Evolutionary conservation across 2,329 filamentous ascomycete genomes (phyloP), one percentile per base, ranked within the genome.

Genomic region (Sordariomycetes sp.): DNA sequence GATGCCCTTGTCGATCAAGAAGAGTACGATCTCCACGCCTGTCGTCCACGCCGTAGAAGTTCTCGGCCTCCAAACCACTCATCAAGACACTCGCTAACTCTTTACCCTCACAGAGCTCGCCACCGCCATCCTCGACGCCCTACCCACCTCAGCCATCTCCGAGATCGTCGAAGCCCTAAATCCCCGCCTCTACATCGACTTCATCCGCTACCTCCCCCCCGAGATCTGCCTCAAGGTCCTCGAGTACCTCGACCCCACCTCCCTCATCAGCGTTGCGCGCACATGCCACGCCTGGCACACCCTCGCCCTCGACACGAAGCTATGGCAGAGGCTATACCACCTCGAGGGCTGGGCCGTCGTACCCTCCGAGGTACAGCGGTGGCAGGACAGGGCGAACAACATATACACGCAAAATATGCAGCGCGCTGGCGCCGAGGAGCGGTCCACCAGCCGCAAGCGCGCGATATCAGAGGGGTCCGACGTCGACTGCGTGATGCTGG

Each of bases 141-240:
- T 96, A 32, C 88, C 87, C 20, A 95, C 90, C 1, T 87, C 87
- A 7, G 82, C 85, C 57, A 85, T 96, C 59, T 85, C 87, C 54
- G 79, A 86, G 52, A 88, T 96, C 56, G 89, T 96, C 53, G 82
- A 91, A 57, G 81, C 86, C 61, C 74, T 96, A 20, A 87, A 85
- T 61, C 89, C 90, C 3, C 80, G 91, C 56, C 84, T 97, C 2
- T 91, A 96, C 70, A 92, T 96, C 72, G 89, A 99, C 71, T 96
- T 96, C 57, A 84, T 96, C 50, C 76, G 82, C 61, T 84, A 89
- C 64, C 81, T 99, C 0, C 94, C 94, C 0, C 84, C 89, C 28
- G 94, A 99, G 69, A 87, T 99, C 64, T 95, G 90, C 60, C 84
- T 94, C 52, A 87, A 95, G 65, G 86, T 97, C 52, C 85, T 99